Percentiles rank a stretch among this genome's conserved stretches.
Evolutionary conservation across 805 yeast genomes (phyloP).

Genomic region (Yamadazyma paraphyllophila): DNA sequence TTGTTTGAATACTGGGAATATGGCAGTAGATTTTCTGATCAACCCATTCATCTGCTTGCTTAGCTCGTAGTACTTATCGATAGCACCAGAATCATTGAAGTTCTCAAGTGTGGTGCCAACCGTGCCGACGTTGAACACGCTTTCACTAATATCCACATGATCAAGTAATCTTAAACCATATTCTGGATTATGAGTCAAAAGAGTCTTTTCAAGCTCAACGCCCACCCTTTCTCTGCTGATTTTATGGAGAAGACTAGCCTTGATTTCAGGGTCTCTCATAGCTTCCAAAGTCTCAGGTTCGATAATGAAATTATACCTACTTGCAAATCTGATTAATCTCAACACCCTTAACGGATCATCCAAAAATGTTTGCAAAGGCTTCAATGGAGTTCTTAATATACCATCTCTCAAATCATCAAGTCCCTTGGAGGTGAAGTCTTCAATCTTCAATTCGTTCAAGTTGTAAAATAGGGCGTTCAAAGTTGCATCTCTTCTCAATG

Average conservation of each 20-base stretch:
- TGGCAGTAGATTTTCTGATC: slow-evolving; percentile 21
- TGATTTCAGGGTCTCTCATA: slow-evolving; percentile 62
- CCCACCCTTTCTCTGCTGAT: slow-evolving; percentile 92
- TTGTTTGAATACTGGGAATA: slow-evolving; percentile 20
- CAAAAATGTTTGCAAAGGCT: slow-evolving; percentile 77
- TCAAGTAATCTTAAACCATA: slow-evolving; percentile 62
- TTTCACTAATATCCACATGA: slow-evolving; percentile 51
- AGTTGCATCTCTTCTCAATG: slow-evolving; percentile 92
- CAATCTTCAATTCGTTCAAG: slow-evolving; percentile 63
- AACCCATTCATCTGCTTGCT: slow-evolving; percentile 12
- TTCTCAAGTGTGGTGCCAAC: slow-evolving; percentile 13
- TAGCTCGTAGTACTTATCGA: not conserved
- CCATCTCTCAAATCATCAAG: slow-evolving; percentile 68
- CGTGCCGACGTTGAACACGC: slow-evolving; percentile 49
- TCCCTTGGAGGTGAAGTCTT: slow-evolving; percentile 82
- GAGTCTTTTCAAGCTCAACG: slow-evolving; percentile 73
- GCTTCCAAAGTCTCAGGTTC: slow-evolving; percentile 58
- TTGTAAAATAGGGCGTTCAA: slow-evolving; percentile 90
- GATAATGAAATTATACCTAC: slow-evolving; percentile 67
- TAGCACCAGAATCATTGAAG: slow-evolving; percentile 16
- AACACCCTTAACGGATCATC: slow-evolving; percentile 94
- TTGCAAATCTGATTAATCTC: slow-evolving; percentile 82
- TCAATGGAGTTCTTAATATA: slow-evolving; percentile 81
- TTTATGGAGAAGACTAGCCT: slow-evolving; percentile 59
- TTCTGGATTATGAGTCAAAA: slow-evolving; percentile 60